Base-by-base conservation (phyloP, 2,329 filamentous ascomycete species). In the Claviceps lovelessii region DNA sequence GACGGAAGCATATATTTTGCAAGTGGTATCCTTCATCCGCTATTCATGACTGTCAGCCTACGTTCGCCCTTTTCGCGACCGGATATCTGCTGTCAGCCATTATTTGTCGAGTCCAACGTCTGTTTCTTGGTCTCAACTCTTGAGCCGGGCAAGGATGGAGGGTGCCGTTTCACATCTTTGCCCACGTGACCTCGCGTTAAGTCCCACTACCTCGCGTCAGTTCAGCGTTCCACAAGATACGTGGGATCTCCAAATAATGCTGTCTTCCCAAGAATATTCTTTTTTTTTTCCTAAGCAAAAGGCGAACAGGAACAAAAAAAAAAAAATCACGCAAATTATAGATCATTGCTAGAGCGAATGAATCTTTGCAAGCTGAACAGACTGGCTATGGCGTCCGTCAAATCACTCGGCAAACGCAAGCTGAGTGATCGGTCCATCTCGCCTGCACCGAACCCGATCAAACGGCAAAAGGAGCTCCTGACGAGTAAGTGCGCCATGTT, bases 401-500 rank as follows among this genome's bases (percentile, higher is more conserved):
- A 57, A 46, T 52, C 59, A 11, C 35, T 61, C 6, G 45, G 49
- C 29, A 73, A 73, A 58, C 67, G 71, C 47, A 71, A 70, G 56
- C 63, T 65, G 28, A 53, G 62, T 52, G 72, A 73, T 44, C 68
- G 67, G 33, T 62, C 73, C 23, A 71, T 80, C 55, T 80, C 78
- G 44, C 78, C 78, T 13, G 78, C 78, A 11, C 73, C 73, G 13
- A 46, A 44, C 10, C 39, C 50, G 0, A 33, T 74, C 56, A 80
- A 80, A 62, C 73, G 77, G 42, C 15, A 35, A 5, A 42, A 33
- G n/a, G 39, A 52, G 28, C 11, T 9, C 42, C 17, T 46, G 41
- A 37, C 19, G 7, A 35, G 51, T 52, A 46, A 35, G 51, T 46
- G 13, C 8, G 31, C 23, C 23, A 35, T 7, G 39, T 2, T n/a